Conservation (phyloP, 2,329 filamentous ascomycete species). For the Leptodontidium sp. region DNA sequence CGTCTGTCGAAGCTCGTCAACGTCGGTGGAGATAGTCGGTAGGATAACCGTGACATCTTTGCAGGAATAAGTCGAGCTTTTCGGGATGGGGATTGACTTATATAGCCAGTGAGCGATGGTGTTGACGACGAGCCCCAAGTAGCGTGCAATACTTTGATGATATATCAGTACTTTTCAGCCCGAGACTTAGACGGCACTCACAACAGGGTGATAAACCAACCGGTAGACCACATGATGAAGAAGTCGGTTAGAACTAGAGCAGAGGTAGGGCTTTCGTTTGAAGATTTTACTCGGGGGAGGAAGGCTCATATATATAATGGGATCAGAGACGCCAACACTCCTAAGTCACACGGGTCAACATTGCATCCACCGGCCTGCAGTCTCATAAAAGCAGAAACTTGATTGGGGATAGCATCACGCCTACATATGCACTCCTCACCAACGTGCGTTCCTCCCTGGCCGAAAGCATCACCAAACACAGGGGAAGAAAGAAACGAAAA, state of each 20-base stretch:
- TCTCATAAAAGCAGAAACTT: conserved; percentile 16
- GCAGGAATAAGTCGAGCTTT: conserved; percentile 72
- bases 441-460: conserved; percentile 4
- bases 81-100: conserved; percentile 82
- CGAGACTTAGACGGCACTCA: background rate
- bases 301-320: conserved; percentile 13
- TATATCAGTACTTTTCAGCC: background rate
- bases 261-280: conserved; percentile 8
- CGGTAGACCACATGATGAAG: conserved; percentile 6
- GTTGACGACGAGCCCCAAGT: conserved; percentile 85
- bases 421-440: conserved; percentile 12
- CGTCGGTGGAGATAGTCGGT: conserved; percentile 87
- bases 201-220: conserved; percentile 1
- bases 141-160: conserved; percentile 58
- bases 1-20: conserved; percentile 85
- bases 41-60: conserved; percentile 94
- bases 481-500: background rate
- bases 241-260: background rate
- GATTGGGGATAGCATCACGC: conserved; percentile 4
- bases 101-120: conserved; percentile 87
- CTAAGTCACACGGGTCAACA: background rate
- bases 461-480: background rate
- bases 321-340: background rate
- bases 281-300: background rate
- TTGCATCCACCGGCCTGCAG: background rate